Evolutionary conservation across 2,329 filamentous ascomycete species (phyloP), one percentile per base, ranked within the genome.

Genomic region (Endocalyx cinctus): DNA sequence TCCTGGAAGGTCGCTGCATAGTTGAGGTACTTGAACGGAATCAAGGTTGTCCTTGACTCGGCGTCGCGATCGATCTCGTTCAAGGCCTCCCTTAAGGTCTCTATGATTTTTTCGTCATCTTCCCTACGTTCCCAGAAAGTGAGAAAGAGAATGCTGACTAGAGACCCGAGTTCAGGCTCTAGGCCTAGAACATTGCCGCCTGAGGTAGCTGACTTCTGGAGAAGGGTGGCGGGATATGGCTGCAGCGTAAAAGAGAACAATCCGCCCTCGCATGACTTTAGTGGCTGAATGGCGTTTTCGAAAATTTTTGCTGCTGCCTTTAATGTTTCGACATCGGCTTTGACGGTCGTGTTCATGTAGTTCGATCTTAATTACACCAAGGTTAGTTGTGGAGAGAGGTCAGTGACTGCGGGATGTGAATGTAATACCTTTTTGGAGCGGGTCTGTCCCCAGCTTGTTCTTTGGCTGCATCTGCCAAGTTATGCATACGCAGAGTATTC

Each of bases 1-100:
- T 47, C 38, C 28, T 50, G 47, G 11, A 27, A 37, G 10, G 17
- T 37, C 16, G 17, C 32, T 4, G 48, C 32, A 26, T 50, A 49
- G 34, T 49, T 49, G 19, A 52, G 29, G 26, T 42, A 47, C 14
- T 22, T 32, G 31, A 34, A 47, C 5, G 18, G 15, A 5, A 46
- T 13, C 14, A 14, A 7, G 16, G 29, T 13, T 6, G 25, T 31
- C 10, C 32, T 33, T 11, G 26, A 8, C 4, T 10, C 6, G 5
- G 43, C 39, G 1, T 41, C 38, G 7, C 35, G 5, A 10, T 35
- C 22, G 5, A 44, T 42, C 19, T 27, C 29, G 6, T 34, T 35
- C 3, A 41, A 18, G 12, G 19, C 25, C 5, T 6, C 31, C 11
- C 25, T 33, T 11, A 35, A 18, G 2, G 38, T 13, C 1, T 29